phyloP scores from a whole-genome alignment of 495 filamentous ascomycete species.

The Echria macrotheca region DNA sequence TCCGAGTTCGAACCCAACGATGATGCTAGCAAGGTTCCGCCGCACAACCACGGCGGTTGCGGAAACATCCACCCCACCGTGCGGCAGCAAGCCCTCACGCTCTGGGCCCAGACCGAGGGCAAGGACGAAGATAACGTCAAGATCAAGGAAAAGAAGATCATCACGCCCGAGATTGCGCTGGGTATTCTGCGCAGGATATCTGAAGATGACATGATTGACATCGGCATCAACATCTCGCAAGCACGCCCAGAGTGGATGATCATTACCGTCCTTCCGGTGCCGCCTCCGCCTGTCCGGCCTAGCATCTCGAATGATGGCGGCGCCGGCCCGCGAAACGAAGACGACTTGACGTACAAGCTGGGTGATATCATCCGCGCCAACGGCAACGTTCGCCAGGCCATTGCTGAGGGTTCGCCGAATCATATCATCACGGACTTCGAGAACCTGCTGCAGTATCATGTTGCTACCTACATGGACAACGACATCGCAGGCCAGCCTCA shows the following conservation, averaged over 20 bases:
- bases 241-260: constrained; percentile 98
- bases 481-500: constrained; percentile 95
- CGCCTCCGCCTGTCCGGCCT: constrained; percentile 89
- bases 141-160: constrained; percentile 76
- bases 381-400: constrained; percentile 81
- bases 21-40: constrained; percentile 45
- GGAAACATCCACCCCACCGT: constrained; percentile 86
- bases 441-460: constrained; percentile 90
- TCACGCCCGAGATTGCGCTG: constrained; percentile 78
- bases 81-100: constrained; percentile 73
- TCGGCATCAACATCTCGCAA: constrained; percentile 89
- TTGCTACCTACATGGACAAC: constrained; percentile 99
- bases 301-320: constrained; percentile 93
- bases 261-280: constrained; percentile 88
- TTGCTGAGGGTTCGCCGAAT: constrained; percentile 80
- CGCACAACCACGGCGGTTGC: constrained; percentile 73
- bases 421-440: constrained; percentile 90
- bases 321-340: constrained; percentile 81
- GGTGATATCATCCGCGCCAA: constrained; percentile 98
- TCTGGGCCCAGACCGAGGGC: constrained; percentile 50
- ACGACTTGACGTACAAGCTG: constrained; percentile 97
- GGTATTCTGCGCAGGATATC: constrained; percentile 81
- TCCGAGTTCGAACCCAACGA: constrained; percentile 44
- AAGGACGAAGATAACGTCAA: constrained; percentile 70
- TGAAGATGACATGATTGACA: constrained; percentile 70